phyloP scores from a whole-genome alignment of 441 rosid genomes.

The Euphorbia celastroides region DNA sequence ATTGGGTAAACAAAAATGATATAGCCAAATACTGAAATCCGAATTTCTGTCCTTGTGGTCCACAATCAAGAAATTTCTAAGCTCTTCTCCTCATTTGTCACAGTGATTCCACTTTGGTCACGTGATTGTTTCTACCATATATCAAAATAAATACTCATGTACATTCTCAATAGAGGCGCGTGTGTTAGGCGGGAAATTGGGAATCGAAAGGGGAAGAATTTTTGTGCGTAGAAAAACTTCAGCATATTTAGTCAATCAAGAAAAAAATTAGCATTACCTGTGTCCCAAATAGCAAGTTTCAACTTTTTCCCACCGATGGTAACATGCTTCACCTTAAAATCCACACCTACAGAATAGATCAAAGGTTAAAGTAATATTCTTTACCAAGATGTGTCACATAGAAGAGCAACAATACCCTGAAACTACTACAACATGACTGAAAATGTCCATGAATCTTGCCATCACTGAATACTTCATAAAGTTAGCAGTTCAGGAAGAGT shows the following conservation, averaged over 20 bases:
- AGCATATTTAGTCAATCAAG: not conserved
- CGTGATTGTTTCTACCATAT: no score
- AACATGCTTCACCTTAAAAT: constrained; percentile 67
- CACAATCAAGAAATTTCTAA: not conserved
- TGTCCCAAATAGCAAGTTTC: constrained; percentile 82
- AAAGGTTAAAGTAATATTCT: not conserved
- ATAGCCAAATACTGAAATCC: not conserved
- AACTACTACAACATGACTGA: constrained; percentile 20
- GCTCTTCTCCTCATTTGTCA: constrained; percentile 1
- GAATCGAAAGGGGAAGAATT: not conserved
- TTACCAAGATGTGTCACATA: not conserved
- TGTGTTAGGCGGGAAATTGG: not conserved
- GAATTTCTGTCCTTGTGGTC: not conserved
- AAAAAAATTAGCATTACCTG: constrained; percentile 36
- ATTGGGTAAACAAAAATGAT: not conserved
- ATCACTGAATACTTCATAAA: not conserved
- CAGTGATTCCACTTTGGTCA: not conserved
- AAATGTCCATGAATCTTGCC: not conserved
- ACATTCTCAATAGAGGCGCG: not conserved
- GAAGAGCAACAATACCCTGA: constrained; percentile 1
- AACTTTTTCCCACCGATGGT: constrained; percentile 52
- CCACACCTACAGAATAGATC: constrained; percentile 47
- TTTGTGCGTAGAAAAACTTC: not conserved
- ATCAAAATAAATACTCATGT: not conserved
- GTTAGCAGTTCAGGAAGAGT: no score